Conservation (phyloP, 345 rosid species). For the Eucalyptus pauciflora region DNA sequence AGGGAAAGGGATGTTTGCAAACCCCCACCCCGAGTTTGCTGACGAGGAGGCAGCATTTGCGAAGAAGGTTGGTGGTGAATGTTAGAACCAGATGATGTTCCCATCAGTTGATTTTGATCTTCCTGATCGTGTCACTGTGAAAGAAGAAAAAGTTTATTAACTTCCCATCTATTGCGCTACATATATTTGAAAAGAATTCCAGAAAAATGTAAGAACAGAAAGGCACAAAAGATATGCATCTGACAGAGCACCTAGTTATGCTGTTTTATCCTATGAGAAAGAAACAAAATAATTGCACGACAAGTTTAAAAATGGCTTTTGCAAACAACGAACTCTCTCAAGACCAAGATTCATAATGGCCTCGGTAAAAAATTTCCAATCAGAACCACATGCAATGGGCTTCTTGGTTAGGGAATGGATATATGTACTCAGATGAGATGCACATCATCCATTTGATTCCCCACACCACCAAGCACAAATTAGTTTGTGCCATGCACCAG, state of each 20-base stretch:
- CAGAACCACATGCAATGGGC: not conserved
- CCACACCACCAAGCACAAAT: not conserved
- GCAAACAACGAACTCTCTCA: not conserved
- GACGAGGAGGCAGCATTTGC: constrained; percentile 85
- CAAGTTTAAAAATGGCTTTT: not conserved
- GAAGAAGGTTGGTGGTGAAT: constrained; percentile 49
- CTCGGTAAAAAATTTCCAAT: not conserved
- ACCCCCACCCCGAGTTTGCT: constrained; percentile 53
- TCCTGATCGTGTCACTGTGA: not conserved
- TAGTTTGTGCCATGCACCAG: not conserved
- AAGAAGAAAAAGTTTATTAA: not conserved
- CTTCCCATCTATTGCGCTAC: not conserved
- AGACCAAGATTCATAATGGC: not conserved
- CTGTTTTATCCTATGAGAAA: not conserved
- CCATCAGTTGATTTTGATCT: constrained; percentile 33
- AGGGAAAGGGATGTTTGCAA: constrained; percentile 58
- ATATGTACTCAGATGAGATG: not conserved
- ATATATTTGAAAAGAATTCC: not conserved
- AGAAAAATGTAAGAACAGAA: not conserved
- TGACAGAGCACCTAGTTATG: not conserved
- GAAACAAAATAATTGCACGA: not conserved
- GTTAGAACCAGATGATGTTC: constrained; percentile 86
- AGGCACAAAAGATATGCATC: not conserved
- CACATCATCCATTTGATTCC: not conserved
- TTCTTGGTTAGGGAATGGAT: not conserved